Percentiles rank a stretch among this genome's conserved stretches.
Evolutionary conservation across 2,329 filamentous ascomycete genomes (phyloP).

Genomic region (Zymoseptoria crescenta): DNA sequence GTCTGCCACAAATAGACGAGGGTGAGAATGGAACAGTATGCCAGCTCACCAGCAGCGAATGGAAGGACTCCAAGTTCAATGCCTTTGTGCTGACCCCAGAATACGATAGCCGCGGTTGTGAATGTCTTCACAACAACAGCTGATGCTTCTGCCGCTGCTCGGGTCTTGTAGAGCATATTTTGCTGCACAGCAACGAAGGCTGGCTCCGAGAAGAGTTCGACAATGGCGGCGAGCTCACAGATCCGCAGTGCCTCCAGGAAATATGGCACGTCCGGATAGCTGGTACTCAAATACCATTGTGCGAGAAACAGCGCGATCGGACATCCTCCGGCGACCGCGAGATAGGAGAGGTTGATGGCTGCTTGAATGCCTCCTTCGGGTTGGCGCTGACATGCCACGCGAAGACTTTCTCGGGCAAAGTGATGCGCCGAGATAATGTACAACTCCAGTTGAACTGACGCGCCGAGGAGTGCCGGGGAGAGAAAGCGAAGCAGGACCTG

Average conservation of each 20-base stretch:
- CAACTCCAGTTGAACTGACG: constrained; percentile 84
- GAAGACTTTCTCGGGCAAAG: constrained; percentile 83
- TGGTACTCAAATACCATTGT: constrained; percentile 56
- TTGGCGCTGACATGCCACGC: constrained; percentile 79
- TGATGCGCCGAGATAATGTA: constrained; percentile 91
- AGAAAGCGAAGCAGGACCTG: constrained; percentile 82
- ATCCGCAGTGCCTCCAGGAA: constrained; percentile 50
- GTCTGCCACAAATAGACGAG: constrained; percentile 61
- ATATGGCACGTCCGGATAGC: constrained; percentile 50
- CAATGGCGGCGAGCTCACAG: constrained; percentile 50
- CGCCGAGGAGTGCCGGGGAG: constrained; percentile 74
- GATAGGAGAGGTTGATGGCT: constrained; percentile 79
- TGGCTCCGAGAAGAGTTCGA: constrained; percentile 81
- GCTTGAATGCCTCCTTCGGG: constrained; percentile 53
- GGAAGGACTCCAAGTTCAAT: constrained; percentile 67
- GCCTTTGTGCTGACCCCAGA: constrained; percentile 50
- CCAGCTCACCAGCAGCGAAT: constrained; percentile 79
- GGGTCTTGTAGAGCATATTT: constrained; percentile 67
- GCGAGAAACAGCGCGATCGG: constrained; percentile 52
- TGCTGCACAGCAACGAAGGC: constrained; percentile 83
- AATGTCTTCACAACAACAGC: constrained; percentile 73
- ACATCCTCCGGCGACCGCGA: constrained; percentile 63
- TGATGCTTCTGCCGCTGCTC: constrained; percentile 73
- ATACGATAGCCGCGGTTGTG: constrained; percentile 62
- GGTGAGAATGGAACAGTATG: constrained; percentile 63